Evolutionary conservation across 768 basidiomycete genomes (phyloP).

Genomic region (Suillus subalutaceus): DNA sequence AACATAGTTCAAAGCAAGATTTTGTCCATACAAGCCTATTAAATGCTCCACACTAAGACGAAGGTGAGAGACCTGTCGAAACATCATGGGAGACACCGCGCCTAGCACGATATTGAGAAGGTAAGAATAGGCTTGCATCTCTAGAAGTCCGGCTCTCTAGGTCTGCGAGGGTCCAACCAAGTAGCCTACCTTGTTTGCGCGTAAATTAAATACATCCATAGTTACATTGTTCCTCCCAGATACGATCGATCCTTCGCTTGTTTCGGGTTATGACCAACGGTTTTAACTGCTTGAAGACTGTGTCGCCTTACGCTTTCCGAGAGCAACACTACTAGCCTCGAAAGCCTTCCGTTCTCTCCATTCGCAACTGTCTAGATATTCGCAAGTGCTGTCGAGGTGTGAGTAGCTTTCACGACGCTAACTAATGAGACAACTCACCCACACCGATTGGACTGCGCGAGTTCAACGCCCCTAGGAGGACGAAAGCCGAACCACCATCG

Average conservation of each 20-base stretch:
- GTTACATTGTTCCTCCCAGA: background rate
- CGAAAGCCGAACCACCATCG: slow-evolving; percentile 79
- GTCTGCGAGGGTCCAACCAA: background rate
- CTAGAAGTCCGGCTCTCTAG: background rate
- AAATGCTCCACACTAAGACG: background rate
- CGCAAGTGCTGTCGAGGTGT: slow-evolving; percentile 55
- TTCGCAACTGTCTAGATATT: slow-evolving; percentile 77
- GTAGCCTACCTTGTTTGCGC: background rate
- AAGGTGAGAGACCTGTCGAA: background rate
- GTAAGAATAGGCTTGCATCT: background rate
- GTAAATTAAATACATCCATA: background rate
- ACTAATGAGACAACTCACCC: slow-evolving; percentile 46
- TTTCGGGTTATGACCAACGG: background rate
- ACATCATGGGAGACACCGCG: background rate
- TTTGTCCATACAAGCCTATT: background rate
- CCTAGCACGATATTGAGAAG: background rate
- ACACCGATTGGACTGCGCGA: slow-evolving; percentile 65
- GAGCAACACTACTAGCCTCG: slow-evolving; percentile 28
- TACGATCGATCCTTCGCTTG: background rate
- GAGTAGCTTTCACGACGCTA: slow-evolving; percentile 5
- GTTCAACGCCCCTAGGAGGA: slow-evolving; percentile 67
- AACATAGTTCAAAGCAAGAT: background rate
- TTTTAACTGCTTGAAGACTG: background rate
- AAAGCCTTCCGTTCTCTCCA: slow-evolving; percentile 63
- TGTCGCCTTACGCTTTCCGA: slow-evolving; percentile 5